Percentiles rank a stretch among this genome's conserved stretches.
Conservation (phyloP, 2,329 filamentous ascomycete genomes). For the Neophaeococcomyces mojaviensis region DNA sequence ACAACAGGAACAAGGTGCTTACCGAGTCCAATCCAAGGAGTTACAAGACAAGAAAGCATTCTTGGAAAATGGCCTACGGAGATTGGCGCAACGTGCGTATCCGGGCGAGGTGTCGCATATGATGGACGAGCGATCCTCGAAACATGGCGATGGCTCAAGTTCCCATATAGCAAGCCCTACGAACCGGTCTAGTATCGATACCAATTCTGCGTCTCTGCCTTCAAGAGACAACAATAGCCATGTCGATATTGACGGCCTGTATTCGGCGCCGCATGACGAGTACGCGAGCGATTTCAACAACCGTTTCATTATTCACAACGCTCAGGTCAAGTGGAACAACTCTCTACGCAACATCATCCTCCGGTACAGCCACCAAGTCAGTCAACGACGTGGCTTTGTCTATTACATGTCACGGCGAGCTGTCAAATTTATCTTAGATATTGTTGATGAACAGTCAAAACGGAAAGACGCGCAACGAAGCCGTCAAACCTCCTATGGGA, state of each 20-base stretch:
- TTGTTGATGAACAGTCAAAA: conserved; percentile 87
- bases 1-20: conserved; percentile 40
- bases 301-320: conserved; percentile 94
- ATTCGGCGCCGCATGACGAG: conserved; percentile 65
- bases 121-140: conserved; percentile 30
- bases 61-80: conserved; percentile 50
- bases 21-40: conserved; percentile 50
- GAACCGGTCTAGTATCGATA: neutral
- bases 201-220: neutral
- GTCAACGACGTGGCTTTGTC: conserved; percentile 88
- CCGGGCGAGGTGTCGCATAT: conserved; percentile 39
- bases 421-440: conserved; percentile 96
- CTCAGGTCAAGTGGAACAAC: conserved; percentile 98
- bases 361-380: conserved; percentile 94
- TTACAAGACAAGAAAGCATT: conserved; percentile 53
- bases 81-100: conserved; percentile 43
- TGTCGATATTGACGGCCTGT: conserved; percentile 47
- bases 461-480: conserved; percentile 44
- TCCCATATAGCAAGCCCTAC: neutral
- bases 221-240: conserved; percentile 42
- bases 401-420: conserved; percentile 95
- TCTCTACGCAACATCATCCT: conserved; percentile 90
- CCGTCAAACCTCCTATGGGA: conserved; percentile 10
- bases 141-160: conserved; percentile 8
- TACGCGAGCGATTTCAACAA: conserved; percentile 96